These are phyloP conservation scores for Kodamaea ohmeri DNA, from an alignment of 1,139 yeast genomes.

Conservation along the genomic window DNA sequence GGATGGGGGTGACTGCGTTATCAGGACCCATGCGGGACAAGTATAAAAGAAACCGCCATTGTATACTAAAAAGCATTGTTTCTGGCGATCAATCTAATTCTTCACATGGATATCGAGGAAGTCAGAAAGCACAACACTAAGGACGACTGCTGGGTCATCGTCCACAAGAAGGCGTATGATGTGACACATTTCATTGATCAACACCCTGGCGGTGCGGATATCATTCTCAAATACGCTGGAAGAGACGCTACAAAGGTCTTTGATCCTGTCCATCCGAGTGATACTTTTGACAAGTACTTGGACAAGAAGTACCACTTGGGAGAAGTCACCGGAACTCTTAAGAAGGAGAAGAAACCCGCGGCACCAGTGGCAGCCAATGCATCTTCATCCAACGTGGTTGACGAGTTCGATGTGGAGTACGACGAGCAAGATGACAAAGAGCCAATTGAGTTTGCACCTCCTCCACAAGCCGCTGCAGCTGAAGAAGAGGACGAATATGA, in stretches of 20 bases:
- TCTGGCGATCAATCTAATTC: too few relatives aligned
- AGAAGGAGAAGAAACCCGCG: conserved; percentile 7
- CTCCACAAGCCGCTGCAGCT: conserved; percentile 5
- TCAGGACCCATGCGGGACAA: not conserved
- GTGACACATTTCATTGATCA: conserved; percentile 46
- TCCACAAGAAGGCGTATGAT: conserved; percentile 52
- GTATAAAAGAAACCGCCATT: not conserved
- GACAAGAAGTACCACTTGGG: conserved; percentile 32
- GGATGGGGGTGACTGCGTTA: not conserved
- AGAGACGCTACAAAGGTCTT: conserved; percentile 60
- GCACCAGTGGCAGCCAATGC: not conserved
- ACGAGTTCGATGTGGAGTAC: conserved; percentile 46
- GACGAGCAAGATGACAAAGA: conserved; percentile 41
- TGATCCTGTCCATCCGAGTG: conserved; percentile 82
- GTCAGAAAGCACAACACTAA: conserved; percentile 37
- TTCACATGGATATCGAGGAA: conserved; percentile 23
- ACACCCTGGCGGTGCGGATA: conserved; percentile 56
- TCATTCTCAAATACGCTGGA: conserved; percentile 54
- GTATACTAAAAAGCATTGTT: too few relatives aligned
- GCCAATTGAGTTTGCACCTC: conserved; percentile 20
- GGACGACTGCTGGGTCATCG: conserved; percentile 54
- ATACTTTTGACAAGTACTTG: conserved; percentile 55
- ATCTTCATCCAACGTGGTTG: conserved; percentile 25
- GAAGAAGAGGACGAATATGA: conserved; percentile 20
- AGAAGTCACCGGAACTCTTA: conserved; percentile 22